Evolutionary conservation across 148 eudicot species (phyloP).

Genomic region (Rhododendron simsii): DNA sequence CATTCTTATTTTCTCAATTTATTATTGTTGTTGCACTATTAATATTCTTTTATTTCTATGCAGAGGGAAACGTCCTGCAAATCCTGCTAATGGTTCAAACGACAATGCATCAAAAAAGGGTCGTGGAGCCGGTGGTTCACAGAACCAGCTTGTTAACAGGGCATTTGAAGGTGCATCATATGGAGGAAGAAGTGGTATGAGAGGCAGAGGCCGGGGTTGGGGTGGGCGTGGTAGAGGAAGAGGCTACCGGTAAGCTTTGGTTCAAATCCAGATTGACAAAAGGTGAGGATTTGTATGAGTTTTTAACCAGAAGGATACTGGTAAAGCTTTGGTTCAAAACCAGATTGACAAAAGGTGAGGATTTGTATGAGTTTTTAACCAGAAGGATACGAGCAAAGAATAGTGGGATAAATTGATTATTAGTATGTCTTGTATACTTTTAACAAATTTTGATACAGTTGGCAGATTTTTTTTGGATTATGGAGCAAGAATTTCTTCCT

Average conservation of each 20-base stretch:
- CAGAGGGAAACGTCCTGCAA: conserved; percentile 39
- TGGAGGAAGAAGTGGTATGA: conserved; percentile 22
- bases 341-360: neutral
- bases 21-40: too few relatives aligned
- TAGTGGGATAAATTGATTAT: neutral
- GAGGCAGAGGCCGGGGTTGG: conserved; percentile 51
- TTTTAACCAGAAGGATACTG: neutral
- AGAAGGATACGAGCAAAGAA: neutral
- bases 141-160: conserved; percentile 62
- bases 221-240: conserved; percentile 81
- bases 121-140: conserved; percentile 54
- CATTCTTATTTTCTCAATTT: neutral
- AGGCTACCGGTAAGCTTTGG: conserved; percentile 17
- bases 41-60: neutral
- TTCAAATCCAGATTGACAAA: conserved; percentile 14
- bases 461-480: neutral
- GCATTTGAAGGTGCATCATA: conserved; percentile 56
- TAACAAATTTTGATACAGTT: conserved; percentile 11
- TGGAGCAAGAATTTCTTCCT: neutral
- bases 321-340: too few relatives aligned
- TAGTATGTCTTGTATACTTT: neutral
- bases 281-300: neutral
- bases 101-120: conserved; percentile 50
- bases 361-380: neutral
- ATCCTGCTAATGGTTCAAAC: conserved; percentile 49